phyloP scores from a whole-genome alignment of 1,139 yeast species.

The Geotrichum phurueaensis region DNA sequence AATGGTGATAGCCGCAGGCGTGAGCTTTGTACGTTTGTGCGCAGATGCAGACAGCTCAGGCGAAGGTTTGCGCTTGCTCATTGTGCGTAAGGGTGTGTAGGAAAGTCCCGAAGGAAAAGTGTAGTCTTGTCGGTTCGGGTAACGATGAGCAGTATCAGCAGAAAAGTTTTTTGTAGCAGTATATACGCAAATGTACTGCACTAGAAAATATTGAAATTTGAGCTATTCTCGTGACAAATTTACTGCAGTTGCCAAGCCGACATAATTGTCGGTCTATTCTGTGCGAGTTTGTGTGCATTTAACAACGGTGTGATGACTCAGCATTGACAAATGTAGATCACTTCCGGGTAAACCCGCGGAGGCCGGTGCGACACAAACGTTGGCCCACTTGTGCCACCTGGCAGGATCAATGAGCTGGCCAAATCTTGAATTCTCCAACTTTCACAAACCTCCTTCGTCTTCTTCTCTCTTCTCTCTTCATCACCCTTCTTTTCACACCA shows the following conservation, averaged over 20 bases:
- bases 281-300: neutral
- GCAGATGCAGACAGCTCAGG: neutral
- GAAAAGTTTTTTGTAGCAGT: neutral
- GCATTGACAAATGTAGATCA: neutral
- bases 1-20: neutral
- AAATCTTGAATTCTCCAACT: neutral
- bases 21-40: neutral
- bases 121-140: neutral
- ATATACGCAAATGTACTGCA: neutral
- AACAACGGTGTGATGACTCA: neutral
- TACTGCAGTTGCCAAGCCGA: neutral
- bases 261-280: no score
- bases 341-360: conserved; percentile 4
- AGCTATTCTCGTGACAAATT: neutral
- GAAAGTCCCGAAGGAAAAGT: neutral
- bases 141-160: neutral
- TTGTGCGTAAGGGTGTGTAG: neutral
- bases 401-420: neutral
- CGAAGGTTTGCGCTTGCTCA: conserved; percentile 16
- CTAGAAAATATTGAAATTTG: neutral
- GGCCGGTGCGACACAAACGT: conserved; percentile 6
- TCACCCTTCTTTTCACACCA: neutral
- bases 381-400: neutral
- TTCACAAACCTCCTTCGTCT: neutral
- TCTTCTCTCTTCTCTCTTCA: neutral